Conservation (phyloP, 768 basidiomycete species). For the Mycena galericulata region DNA sequence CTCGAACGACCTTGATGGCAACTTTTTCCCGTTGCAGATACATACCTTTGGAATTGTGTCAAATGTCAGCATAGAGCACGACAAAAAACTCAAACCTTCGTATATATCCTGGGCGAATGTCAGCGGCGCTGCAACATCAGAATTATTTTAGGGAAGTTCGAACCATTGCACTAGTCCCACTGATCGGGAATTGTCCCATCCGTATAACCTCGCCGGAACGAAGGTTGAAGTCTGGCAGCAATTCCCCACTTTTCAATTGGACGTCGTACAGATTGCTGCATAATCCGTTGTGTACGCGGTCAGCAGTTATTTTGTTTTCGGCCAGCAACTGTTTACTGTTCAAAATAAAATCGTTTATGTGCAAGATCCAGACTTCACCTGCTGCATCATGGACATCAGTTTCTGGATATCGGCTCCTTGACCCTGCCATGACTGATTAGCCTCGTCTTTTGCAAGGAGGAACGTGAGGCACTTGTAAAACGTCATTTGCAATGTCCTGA, state of each 20-base stretch:
- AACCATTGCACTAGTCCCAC: slow-evolving; percentile 63
- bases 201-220: slow-evolving; percentile 64
- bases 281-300: slow-evolving; percentile 56
- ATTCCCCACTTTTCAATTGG: slow-evolving; percentile 57
- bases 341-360: not conserved
- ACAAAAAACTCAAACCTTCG: slow-evolving; percentile 22
- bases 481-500: slow-evolving; percentile 49
- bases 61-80: not conserved
- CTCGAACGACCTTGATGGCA: slow-evolving; percentile 67
- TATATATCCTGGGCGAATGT: slow-evolving; percentile 24
- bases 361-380: slow-evolving; percentile 42
- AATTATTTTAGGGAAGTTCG: slow-evolving; percentile 45
- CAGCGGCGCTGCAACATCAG: not conserved
- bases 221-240: slow-evolving; percentile 64
- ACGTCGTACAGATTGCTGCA: slow-evolving; percentile 62
- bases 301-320: slow-evolving; percentile 46
- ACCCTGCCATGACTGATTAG: slow-evolving; percentile 13
- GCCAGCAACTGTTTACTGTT: slow-evolving; percentile 44
- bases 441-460: not conserved
- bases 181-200: slow-evolving; percentile 61
- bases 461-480: slow-evolving; percentile 33
- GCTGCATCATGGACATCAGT: slow-evolving; percentile 65
- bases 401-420: slow-evolving; percentile 49
- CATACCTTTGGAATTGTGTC: slow-evolving; percentile 55
- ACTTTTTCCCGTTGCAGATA: slow-evolving; percentile 68